Evolutionary conservation across 2,329 filamentous ascomycete genomes (phyloP), one percentile per base, ranked within the genome.

Genomic region (Aspergillus tubingensis): DNA sequence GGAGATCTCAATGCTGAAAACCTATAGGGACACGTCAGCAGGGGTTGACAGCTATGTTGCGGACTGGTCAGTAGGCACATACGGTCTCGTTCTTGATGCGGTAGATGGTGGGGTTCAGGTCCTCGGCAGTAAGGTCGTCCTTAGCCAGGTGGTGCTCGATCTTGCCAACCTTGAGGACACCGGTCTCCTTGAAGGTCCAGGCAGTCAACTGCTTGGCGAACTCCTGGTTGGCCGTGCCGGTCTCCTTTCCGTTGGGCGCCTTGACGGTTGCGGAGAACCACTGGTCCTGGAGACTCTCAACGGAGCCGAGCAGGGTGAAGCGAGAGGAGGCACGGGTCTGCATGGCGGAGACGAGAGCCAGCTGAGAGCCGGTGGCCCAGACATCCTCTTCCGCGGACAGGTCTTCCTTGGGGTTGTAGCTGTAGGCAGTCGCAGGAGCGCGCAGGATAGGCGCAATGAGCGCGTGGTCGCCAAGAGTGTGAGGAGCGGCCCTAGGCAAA

Each of bases 101-200:
- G 81, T 99, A 99, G 67, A 98, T 93, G 58, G 81, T 85, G 8
- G 94, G 93, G 81, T 97, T 97, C 60, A 77, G 59, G 49, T 77
- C 74, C 55, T 77, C 74, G 2, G 65, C 85, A 64, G 73, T 81
- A 76, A 64, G 77, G 60, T 79, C 82, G 67, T 86, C 72, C 61
- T 83, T 80, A 57, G 70, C 73, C 60, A 86, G 76, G 72, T 88
- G 88, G 79, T 99, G 95, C 79, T 92, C 86, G 65, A 98, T 84
- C 70, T 84, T 86, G 74, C 91, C 91, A 70, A 96, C 91, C 69
- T 90, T 89, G 68, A 99, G 76, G 10, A 99, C 91, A 68, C 95
- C 95, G 57, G 89, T 86, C 81, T 99, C 95, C 79, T 96, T 88
- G 83, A 99, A 99, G 0, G 93, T 87, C 95, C 95, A 99, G n/a